Evolutionary conservation across 257 asterid species (phyloP).

Genomic region (Ajuga chamaepitys): DNA sequence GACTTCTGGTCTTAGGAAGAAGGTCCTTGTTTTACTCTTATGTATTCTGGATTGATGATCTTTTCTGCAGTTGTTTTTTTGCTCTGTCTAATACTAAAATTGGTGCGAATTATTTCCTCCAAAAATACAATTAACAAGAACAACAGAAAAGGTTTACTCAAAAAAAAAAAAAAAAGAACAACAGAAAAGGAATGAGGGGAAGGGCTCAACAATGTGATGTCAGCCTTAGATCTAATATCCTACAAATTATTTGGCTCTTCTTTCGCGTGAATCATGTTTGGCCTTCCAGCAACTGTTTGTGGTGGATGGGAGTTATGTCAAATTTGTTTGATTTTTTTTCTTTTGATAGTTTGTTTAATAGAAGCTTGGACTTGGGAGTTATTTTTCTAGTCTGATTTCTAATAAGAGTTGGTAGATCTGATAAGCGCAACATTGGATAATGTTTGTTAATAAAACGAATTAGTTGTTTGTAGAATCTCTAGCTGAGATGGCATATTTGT

Average conservation of each 20-base stretch:
- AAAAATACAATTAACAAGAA: no score
- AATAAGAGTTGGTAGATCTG: constrained; percentile 20
- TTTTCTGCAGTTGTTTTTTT: not conserved
- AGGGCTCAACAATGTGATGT: not conserved
- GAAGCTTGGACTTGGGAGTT: not conserved
- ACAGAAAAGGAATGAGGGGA: no score
- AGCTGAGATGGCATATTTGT: not conserved
- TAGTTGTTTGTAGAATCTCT: not conserved
- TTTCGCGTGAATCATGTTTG: not conserved
- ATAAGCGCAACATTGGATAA: not conserved
- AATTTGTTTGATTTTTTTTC: constrained; percentile 10
- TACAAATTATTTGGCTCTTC: not conserved
- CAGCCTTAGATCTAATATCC: constrained; percentile 14
- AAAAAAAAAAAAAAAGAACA: no score
- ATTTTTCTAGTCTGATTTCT: not conserved
- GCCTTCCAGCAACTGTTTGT: not conserved
- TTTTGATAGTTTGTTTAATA: not conserved
- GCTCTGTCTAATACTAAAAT: not conserved
- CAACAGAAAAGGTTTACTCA: no score
- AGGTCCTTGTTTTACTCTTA: constrained; percentile 28
- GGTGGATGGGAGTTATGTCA: not conserved
- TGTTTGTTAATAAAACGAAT: not conserved
- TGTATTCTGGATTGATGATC: not conserved
- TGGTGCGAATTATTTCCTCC: no score
- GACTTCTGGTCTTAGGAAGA: constrained; percentile 91